Base-by-base conservation (phyloP, 2,329 filamentous ascomycete species). In the Neofusicoccum sp. region DNA sequence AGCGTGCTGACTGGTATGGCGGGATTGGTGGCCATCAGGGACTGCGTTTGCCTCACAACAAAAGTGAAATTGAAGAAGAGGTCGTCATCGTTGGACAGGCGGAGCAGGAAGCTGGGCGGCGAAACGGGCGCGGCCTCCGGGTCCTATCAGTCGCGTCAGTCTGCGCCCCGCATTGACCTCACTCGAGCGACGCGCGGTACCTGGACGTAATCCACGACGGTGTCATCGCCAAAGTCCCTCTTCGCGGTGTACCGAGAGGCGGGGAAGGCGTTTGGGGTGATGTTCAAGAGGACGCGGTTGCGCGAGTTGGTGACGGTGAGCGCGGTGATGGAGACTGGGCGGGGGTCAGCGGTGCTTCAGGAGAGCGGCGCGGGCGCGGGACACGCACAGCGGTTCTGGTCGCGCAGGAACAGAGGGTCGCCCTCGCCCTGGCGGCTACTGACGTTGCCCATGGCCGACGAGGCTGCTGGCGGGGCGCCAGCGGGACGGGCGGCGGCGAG, bases 21-120 rank as follows among this genome's bases (percentile, higher is more conserved):
- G 61, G 80, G 78, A 9, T 80, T 75, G 6, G 82, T 73, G 36
- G 70, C 66, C n/a, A 81, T 78, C 66, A 75, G 74, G 62, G 78
- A 77, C 70, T 81, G 75, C 39, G 77, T 79, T 70, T 86, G 85
- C 66, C 85, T 80, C 67, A 97, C 83, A 67, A 95, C 84, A 74
- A 98, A 97, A 43, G 91, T 95, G 76, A 98, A 99, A 70, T 89
- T 92, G 79, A 99, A 96, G 68, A 87, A 87, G 61, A 99, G 87
- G 68, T 99, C 95, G 69, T 98, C 95, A 69, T 96, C 93, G 78
- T 93, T 95, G 69, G 83, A 86, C 56, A 99, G 81, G 74, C 96
- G 95, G 64, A 98, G 82, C 56, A 99, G 85, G 76, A 98, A 96
- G 64, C 84, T 85, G 7, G 93, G 91, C 33, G 81, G 73, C 56